Evolutionary conservation across 441 rosid species (phyloP).

Genomic region (Hura crepitans): DNA sequence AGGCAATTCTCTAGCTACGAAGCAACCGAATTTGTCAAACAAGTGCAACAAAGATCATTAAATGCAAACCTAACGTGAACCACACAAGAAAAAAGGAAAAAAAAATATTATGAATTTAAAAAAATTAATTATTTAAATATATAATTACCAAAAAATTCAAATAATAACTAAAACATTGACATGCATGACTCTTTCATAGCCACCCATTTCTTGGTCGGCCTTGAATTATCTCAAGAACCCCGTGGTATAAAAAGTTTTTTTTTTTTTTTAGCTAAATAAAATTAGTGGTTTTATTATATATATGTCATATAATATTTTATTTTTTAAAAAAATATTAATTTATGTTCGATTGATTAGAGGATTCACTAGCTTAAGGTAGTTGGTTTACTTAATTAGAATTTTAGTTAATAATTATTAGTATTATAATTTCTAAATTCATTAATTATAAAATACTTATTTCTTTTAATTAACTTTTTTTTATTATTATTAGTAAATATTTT

Average conservation of each 20-base stretch:
- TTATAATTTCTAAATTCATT: too few relatives aligned
- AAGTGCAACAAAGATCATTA: background rate
- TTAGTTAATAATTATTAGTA: too few relatives aligned
- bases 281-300: background rate
- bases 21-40: constrained; percentile 1
- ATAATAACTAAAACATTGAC: background rate
- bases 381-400: too few relatives aligned
- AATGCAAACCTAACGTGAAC: constrained; percentile 1
- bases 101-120: background rate
- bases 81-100: background rate
- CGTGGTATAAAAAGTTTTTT: constrained; percentile 15
- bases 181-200: background rate
- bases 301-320: background rate
- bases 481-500: too few relatives aligned
- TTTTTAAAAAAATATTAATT: too few relatives aligned
- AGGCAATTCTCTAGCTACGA: background rate
- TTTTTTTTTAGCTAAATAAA: constrained; percentile 16
- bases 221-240: constrained; percentile 23
- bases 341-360: too few relatives aligned
- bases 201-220: constrained; percentile 19
- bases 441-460: too few relatives aligned
- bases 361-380: too few relatives aligned
- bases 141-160: background rate
- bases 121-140: background rate
- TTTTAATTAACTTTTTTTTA: too few relatives aligned